phyloP scores from a whole-genome alignment of 1,139 yeast species.

The Eremothecium coryli region DNA sequence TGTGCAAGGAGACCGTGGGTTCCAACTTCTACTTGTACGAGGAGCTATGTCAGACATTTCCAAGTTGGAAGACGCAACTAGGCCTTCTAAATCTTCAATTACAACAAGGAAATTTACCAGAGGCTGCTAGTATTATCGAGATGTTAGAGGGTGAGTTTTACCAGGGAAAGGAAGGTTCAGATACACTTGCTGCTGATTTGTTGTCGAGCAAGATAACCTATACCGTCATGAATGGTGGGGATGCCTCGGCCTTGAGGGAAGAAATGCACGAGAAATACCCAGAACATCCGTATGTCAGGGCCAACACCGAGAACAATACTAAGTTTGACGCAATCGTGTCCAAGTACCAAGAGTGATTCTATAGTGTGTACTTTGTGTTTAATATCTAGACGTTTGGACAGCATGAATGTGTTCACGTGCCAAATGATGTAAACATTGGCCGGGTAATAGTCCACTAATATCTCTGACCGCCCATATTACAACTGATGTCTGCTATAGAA shows the following conservation, averaged over 20 bases:
- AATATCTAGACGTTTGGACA: no score
- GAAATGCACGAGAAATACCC: conserved; percentile 38
- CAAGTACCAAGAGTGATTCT: conserved; percentile 36
- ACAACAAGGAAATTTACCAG: conserved; percentile 36
- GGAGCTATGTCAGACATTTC: conserved; percentile 30
- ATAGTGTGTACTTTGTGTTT: background rate
- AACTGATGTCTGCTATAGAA: no score
- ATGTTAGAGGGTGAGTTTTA: conserved; percentile 27
- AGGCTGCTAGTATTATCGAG: conserved; percentile 34
- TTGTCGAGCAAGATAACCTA: conserved; percentile 47
- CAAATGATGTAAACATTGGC: no score
- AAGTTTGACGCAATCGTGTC: conserved; percentile 47
- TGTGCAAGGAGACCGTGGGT: conserved; percentile 24
- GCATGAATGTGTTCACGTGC: no score
- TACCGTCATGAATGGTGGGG: conserved; percentile 40
- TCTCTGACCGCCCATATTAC: no score
- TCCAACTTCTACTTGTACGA: conserved; percentile 31
- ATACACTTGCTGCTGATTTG: conserved; percentile 34
- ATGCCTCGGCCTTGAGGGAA: conserved; percentile 34
- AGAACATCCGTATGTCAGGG: conserved; percentile 39
- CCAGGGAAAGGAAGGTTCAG: conserved; percentile 21
- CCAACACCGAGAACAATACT: conserved; percentile 38
- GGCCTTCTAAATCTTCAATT: conserved; percentile 33
- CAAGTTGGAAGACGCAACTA: conserved; percentile 32
- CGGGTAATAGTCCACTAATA: no score